These are phyloP conservation scores for Acephala macrosclerotiorum DNA, from an alignment of 2,329 filamentous ascomycete species.

Conservation along the genomic window DNA sequence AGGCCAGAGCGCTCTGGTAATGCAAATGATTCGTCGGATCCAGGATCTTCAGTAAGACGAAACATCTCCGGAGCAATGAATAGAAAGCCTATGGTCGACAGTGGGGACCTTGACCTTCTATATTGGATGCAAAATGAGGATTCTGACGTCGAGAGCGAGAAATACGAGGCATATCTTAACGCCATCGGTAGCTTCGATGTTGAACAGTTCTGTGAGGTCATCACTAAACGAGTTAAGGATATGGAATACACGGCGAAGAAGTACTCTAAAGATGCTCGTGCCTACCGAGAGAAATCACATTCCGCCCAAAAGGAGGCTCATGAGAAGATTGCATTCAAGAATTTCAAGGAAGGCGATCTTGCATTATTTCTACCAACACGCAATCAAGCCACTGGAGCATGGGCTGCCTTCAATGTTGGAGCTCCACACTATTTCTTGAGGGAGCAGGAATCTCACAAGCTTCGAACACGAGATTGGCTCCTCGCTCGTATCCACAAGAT, in stretches of 20 bases:
- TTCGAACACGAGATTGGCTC: slow-evolving; percentile 92
- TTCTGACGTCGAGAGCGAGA: slow-evolving; percentile 70
- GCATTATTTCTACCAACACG: slow-evolving; percentile 92
- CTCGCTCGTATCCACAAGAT: slow-evolving; percentile 91
- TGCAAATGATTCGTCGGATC: slow-evolving; percentile 64
- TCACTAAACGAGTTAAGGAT: slow-evolving; percentile 91
- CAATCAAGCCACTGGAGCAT: slow-evolving; percentile 92
- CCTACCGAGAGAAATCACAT: slow-evolving; percentile 88
- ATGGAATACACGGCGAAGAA: slow-evolving; percentile 93
- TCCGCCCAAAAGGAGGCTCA: slow-evolving; percentile 83
- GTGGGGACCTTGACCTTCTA: slow-evolving; percentile 74
- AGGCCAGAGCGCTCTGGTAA: slow-evolving; percentile 65
- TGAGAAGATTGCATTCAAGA: slow-evolving; percentile 93
- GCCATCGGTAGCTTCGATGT: slow-evolving; percentile 81
- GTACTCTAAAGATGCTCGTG: slow-evolving; percentile 86
- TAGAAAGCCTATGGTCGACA: slow-evolving; percentile 64
- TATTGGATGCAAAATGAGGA: slow-evolving; percentile 82
- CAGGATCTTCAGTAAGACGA: slow-evolving; percentile 58
- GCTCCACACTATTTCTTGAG: slow-evolving; percentile 97
- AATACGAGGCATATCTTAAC: slow-evolving; percentile 78
- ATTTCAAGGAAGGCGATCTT: slow-evolving; percentile 96
- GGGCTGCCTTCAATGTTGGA: slow-evolving; percentile 98
- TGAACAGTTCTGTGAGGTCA: slow-evolving; percentile 82
- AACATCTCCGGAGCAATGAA: slow-evolving; percentile 58
- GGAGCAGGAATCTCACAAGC: slow-evolving; percentile 87